A percentile compares a stretch with the other conserved stretches of the same genome.
phyloP scores from a whole-genome alignment of 176 grass and related monocot species.

The Dactylis glomerata region DNA sequence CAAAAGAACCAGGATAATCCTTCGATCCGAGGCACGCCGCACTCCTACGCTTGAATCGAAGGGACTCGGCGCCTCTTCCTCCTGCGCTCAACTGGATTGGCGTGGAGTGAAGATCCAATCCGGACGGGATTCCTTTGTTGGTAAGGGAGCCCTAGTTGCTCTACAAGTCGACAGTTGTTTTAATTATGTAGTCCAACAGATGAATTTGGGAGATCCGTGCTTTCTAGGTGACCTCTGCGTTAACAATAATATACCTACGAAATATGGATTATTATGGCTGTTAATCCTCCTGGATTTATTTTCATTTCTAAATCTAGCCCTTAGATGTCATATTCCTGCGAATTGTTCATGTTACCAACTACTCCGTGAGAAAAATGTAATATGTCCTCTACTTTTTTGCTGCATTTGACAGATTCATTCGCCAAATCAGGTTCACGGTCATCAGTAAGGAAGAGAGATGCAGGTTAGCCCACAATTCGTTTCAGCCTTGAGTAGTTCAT shows the following conservation, averaged over 20 bases:
- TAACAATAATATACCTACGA: neutral
- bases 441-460: conserved; percentile 13
- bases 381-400: neutral
- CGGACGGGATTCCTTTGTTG: neutral
- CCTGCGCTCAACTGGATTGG: neutral
- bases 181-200: neutral
- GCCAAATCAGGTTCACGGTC: neutral
- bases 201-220: neutral
- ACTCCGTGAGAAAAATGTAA: neutral
- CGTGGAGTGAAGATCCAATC: neutral
- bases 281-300: neutral
- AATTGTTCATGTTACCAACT: neutral
- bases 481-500: neutral
- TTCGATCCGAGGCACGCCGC: neutral
- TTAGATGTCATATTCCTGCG: neutral
- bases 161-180: neutral
- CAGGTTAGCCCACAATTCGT: conserved; percentile 23
- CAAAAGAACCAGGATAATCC: neutral
- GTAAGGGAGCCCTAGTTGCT: neutral
- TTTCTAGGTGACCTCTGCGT: neutral
- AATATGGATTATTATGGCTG: neutral
- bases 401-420: neutral
- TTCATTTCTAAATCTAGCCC: neutral
- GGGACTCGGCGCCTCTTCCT: neutral
- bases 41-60: neutral